Base-by-base conservation (phyloP, 495 filamentous ascomycete species). In the Apiosordaria backusii region DNA sequence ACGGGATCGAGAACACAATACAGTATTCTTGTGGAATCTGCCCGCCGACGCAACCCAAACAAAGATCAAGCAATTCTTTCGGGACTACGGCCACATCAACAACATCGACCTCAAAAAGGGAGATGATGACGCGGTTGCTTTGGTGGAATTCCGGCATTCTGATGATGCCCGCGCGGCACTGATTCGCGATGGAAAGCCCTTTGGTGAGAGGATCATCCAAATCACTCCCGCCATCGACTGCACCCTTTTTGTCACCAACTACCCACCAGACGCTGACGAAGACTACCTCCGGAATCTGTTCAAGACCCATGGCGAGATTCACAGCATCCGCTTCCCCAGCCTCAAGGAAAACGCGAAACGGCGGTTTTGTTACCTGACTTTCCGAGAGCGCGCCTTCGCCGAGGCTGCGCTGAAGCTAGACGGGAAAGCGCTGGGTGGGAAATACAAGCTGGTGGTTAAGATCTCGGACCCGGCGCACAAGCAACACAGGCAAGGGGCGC, bases 291-390 rank as follows among this genome's bases (percentile, higher is more conserved):
- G 87, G 58, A 75, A 86, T 63, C 82, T 97, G 22, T 96, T 98
- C 76, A 79, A 85, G 67, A 76, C 85, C 65, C 92, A 84, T 72
- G 94, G 95, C 60, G 87, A 93, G 40, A 88, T 99, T 63, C 80
- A 93, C 62, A 91, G 89, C 71, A 82, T 99, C 61, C 90, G 95
- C 15, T 94, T 94, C 73, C 95, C 95, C 6, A 95, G 90, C 52
- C 85, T 99, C 57, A 94, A 94, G 76, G 92, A 83, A 74, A 91
- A 97, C 69, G 90, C 89, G 5, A 87, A 89, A 70, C 90, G 95
- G 29, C 88, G 94, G 4, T 99, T 99, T 78, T 97, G 92, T 77
- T 99, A 99, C 74, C 82, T 97, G 7, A 90, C 96, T 57, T 97
- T 97, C 75, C 82, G 87, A 50, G 86, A 86, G 40, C 74, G 86